phyloP scores from a whole-genome alignment of 768 basidiomycete species.

The Ramaria sp. region DNA sequence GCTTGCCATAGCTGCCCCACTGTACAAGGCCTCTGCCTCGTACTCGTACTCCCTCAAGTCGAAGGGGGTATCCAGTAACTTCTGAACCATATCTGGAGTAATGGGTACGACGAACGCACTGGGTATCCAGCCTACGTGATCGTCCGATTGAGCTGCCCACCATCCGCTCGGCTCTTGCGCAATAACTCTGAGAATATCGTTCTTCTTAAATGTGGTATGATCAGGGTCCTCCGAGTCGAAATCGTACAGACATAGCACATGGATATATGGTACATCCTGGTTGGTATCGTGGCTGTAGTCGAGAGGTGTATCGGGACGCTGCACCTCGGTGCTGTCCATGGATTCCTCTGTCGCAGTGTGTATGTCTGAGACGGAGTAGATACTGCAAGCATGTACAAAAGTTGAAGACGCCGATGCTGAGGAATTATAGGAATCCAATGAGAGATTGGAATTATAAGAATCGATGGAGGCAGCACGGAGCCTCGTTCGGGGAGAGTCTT shows the following conservation, averaged over 20 bases:
- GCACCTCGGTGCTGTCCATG: background rate
- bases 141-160: slow-evolving; percentile 62
- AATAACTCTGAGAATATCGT: slow-evolving; percentile 59
- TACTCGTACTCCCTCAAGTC: slow-evolving; percentile 37
- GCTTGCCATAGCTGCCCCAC: slow-evolving; percentile 26
- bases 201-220: slow-evolving; percentile 48
- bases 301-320: background rate
- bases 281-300: background rate
- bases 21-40: slow-evolving; percentile 31
- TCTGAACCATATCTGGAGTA: slow-evolving; percentile 39
- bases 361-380: background rate
- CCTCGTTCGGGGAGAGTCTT: background rate
- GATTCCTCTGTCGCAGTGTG: background rate
- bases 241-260: slow-evolving; percentile 58
- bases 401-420: background rate
- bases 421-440: background rate
- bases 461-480: background rate
- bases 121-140: slow-evolving; percentile 66
- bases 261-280: slow-evolving; percentile 20
- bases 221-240: slow-evolving; percentile 51
- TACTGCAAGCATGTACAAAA: background rate
- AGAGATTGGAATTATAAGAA: background rate
- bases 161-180: slow-evolving; percentile 64
- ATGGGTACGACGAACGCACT: slow-evolving; percentile 55
- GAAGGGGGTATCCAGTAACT: slow-evolving; percentile 31